These are phyloP conservation scores for Udeniomyces megalosporus DNA, from an alignment of 768 basidiomycete species.

Conservation along the genomic window DNA sequence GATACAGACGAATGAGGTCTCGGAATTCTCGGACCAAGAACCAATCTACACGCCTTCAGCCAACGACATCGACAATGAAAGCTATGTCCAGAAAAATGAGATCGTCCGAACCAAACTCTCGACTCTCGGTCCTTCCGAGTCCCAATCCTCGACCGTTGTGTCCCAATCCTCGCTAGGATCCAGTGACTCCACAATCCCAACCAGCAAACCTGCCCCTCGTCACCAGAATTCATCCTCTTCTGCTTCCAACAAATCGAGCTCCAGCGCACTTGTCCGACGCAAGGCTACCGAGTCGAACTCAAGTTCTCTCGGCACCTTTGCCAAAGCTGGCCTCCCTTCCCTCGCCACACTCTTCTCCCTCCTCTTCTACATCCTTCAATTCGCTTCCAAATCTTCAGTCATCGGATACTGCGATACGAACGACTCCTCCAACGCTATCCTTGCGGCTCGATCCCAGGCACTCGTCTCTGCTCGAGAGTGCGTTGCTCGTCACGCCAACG, in stretches of 20 bases:
- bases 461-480: slow-evolving; percentile 19
- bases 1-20: too few species aligned
- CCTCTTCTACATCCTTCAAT: slow-evolving; percentile 4
- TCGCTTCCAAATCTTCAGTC: neutral
- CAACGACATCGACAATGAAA: too few species aligned
- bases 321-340: neutral
- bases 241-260: neutral
- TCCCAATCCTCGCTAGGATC: too few species aligned
- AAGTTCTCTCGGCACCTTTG: neutral
- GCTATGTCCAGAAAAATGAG: too few species aligned
- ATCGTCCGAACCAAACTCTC: too few species aligned
- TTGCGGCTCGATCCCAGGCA: slow-evolving; percentile 17
- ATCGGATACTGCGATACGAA: slow-evolving; percentile 32
- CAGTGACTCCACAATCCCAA: too few species aligned
- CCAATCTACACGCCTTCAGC: neutral
- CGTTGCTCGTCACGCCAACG: slow-evolving; percentile 18
- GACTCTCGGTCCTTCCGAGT: too few species aligned
- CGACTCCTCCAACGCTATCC: slow-evolving; percentile 22
- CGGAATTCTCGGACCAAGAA: neutral
- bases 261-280: neutral
- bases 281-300: neutral
- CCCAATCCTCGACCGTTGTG: too few species aligned
- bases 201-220: too few species aligned
- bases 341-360: slow-evolving; percentile 1
- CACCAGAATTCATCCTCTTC: neutral